A percentile compares a stretch with the other conserved stretches of the same genome.
Evolutionary conservation across 2,329 filamentous ascomycete species (phyloP).

Genomic region (Bipolaris gigantea): DNA sequence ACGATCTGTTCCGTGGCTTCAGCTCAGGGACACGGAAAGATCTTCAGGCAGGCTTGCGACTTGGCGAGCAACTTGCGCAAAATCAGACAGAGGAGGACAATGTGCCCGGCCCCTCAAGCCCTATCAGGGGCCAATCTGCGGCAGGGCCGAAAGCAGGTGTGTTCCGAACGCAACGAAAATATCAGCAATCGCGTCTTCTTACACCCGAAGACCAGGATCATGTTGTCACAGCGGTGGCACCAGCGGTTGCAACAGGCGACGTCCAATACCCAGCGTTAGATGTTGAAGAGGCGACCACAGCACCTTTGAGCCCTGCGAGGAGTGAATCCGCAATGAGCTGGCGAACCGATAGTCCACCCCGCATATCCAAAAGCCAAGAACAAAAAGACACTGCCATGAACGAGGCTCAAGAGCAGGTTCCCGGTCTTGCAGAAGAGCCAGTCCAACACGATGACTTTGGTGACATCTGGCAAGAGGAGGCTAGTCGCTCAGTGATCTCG

Average conservation of each 20-base stretch:
- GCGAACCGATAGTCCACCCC: slow-evolving; percentile 29
- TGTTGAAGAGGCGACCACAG: slow-evolving; percentile 17
- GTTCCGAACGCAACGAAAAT: slow-evolving; percentile 28
- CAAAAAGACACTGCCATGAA: background rate
- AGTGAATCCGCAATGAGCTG: slow-evolving; percentile 43
- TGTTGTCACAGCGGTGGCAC: slow-evolving; percentile 13
- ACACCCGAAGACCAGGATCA: slow-evolving; percentile 42
- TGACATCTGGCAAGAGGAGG: slow-evolving; percentile 55
- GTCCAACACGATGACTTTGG: slow-evolving; percentile 25
- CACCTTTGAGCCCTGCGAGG: slow-evolving; percentile 35
- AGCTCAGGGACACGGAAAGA: slow-evolving; percentile 45
- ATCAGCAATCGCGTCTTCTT: slow-evolving; percentile 35
- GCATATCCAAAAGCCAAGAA: background rate
- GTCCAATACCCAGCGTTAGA: slow-evolving; percentile 33
- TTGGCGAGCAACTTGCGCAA: slow-evolving; percentile 45
- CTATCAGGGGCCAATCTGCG: slow-evolving; percentile 17
- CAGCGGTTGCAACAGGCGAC: slow-evolving; percentile 14
- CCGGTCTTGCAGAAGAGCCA: slow-evolving; percentile 1
- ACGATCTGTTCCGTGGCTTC: slow-evolving; percentile 46
- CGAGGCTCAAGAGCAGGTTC: slow-evolving; percentile 2
- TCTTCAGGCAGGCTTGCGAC: slow-evolving; percentile 43
- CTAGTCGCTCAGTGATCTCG: slow-evolving; percentile 41
- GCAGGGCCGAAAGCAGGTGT: slow-evolving; percentile 21
- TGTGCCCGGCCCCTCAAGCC: slow-evolving; percentile 21
- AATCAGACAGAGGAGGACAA: slow-evolving; percentile 18